Evolutionary conservation across 2,329 filamentous ascomycete species (phyloP).

Genomic region (Tolypocladium ovalisporum): DNA sequence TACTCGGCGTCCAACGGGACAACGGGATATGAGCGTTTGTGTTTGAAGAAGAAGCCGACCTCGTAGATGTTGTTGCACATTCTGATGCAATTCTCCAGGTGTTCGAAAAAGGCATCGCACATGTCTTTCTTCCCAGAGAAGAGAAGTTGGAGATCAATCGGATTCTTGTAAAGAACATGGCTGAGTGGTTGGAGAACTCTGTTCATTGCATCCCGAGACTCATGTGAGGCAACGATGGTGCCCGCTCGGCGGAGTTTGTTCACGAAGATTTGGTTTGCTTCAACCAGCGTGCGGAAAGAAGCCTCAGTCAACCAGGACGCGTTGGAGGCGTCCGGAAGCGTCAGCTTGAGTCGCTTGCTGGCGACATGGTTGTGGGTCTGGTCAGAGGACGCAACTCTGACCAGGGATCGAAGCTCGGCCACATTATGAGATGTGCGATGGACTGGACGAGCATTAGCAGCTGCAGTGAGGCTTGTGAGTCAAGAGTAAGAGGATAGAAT

Average conservation of each 20-base stretch:
- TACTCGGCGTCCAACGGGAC: conserved; percentile 15
- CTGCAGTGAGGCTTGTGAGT: neutral
- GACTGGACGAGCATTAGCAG: conserved; percentile 8
- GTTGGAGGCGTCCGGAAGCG: conserved; percentile 3
- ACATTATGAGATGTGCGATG: conserved; percentile 12
- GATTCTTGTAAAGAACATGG: conserved; percentile 9
- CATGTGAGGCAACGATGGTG: conserved; percentile 7
- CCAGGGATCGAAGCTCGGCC: conserved; percentile 12
- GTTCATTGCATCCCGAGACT: conserved; percentile 13
- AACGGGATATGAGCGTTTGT: conserved; percentile 10
- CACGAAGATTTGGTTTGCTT: conserved; percentile 12
- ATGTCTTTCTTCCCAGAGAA: conserved; percentile 9
- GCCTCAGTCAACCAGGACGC: neutral
- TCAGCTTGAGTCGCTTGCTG: conserved; percentile 17
- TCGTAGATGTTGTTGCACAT: conserved; percentile 15
- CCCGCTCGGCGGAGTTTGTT: conserved; percentile 10
- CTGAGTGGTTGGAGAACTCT: conserved; percentile 12
- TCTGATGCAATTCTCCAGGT: conserved; percentile 8
- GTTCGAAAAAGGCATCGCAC: conserved; percentile 9
- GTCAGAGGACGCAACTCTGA: neutral
- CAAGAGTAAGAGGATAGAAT: neutral
- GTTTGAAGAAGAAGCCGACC: conserved; percentile 15
- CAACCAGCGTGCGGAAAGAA: conserved; percentile 9
- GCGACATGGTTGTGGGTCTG: conserved; percentile 7
- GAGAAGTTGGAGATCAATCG: conserved; percentile 8